phyloP scores from a whole-genome alignment of 176 grass and related monocot species.

The Rhipidocladum racemiflorum region DNA sequence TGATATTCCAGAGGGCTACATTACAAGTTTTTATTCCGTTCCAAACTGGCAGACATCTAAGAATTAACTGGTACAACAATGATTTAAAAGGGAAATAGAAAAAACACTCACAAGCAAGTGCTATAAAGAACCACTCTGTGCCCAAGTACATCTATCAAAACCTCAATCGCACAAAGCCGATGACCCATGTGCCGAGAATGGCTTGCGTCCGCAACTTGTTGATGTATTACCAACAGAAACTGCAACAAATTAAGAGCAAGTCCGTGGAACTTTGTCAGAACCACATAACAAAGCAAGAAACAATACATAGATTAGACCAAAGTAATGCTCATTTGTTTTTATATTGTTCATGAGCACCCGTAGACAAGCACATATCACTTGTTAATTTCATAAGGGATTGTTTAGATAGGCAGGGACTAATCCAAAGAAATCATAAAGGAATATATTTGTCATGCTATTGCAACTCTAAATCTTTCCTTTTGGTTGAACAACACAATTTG shows the following conservation, averaged over 20 bases:
- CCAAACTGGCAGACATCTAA: neutral
- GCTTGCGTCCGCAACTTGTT: slow-evolving; percentile 74
- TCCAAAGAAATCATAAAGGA: neutral
- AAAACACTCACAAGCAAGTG: slow-evolving; percentile 75
- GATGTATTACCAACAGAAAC: slow-evolving; percentile 89
- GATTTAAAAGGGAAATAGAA: slow-evolving; percentile 26
- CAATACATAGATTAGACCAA: slow-evolving; percentile 8
- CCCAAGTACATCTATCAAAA: slow-evolving; percentile 76
- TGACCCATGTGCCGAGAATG: slow-evolving; percentile 73
- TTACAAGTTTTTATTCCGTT: neutral
- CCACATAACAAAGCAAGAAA: neutral
- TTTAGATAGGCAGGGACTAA: neutral
- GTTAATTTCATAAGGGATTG: neutral
- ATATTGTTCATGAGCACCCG: neutral
- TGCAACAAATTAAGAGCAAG: slow-evolving; percentile 36
- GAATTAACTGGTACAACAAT: slow-evolving; percentile 5
- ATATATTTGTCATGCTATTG: neutral
- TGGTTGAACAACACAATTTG: neutral
- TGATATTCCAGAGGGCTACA: neutral
- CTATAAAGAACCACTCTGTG: slow-evolving; percentile 75
- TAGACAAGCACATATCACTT: slow-evolving; percentile 4
- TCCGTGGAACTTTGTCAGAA: slow-evolving; percentile 18
- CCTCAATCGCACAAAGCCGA: slow-evolving; percentile 73
- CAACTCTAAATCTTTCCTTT: neutral
- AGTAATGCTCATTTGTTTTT: neutral